A percentile compares a stretch with the other conserved stretches of the same genome.
Conservation (phyloP, 2,329 filamentous ascomycete genomes). For the Alternaria ethzedia region DNA sequence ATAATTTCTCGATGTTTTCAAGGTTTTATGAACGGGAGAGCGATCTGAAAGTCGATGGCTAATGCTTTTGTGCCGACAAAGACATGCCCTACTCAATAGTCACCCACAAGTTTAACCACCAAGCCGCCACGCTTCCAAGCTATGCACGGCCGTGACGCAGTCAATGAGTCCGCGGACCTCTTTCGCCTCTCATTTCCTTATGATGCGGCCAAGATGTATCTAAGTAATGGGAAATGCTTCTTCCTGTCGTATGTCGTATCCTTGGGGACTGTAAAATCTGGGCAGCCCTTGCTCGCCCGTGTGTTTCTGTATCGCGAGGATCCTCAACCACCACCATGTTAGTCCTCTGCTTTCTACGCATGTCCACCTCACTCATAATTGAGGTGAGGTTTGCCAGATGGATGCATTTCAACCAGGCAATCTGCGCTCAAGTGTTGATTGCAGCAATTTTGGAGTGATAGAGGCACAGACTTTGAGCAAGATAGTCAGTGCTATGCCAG, state of each 20-base stretch:
- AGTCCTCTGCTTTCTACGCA: neutral
- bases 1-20: neutral
- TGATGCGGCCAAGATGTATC: neutral
- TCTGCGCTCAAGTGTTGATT: neutral
- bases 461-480: neutral
- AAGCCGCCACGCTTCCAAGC: neutral
- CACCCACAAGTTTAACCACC: neutral
- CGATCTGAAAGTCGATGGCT: neutral
- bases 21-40: neutral
- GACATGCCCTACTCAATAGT: neutral
- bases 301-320: neutral
- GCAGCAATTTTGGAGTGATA: neutral
- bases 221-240: neutral
- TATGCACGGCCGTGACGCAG: slow-evolving; percentile 6
- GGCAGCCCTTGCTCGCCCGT: neutral
- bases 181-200: neutral
- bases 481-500: neutral
- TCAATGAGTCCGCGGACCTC: neutral
- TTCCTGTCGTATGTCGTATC: neutral
- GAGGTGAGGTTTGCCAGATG: neutral
- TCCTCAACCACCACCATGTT: neutral
- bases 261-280: neutral
- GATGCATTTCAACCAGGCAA: neutral
- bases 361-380: neutral
- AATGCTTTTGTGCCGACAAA: neutral